These are phyloP conservation scores for Trichosporon ovoides DNA, from an alignment of 1,284 basidiomycete species.

Conservation along the genomic window DNA sequence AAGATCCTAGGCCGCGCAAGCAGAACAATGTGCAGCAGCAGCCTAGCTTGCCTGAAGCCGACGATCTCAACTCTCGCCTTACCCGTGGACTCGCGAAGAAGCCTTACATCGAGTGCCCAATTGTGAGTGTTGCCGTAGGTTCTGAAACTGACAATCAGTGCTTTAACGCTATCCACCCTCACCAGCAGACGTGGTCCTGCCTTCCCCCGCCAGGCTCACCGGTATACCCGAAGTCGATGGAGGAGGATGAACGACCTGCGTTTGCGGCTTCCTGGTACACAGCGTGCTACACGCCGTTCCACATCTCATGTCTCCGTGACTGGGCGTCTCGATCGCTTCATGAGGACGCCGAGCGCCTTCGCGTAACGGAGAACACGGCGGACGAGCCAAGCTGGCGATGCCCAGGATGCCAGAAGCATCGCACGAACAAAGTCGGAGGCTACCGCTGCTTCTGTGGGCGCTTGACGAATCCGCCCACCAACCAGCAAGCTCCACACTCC, in stretches of 20 bases:
- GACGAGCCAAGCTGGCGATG: constrained; percentile 67
- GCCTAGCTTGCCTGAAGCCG: constrained; percentile 28
- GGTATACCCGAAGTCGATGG: constrained; percentile 14
- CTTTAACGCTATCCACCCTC: constrained; percentile 44
- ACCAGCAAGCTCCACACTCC: constrained; percentile 71
- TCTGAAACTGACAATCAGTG: constrained; percentile 25
- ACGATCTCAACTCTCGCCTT: constrained; percentile 43
- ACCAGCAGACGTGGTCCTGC: constrained; percentile 48
- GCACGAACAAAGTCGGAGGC: constrained; percentile 59
- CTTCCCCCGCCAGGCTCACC: constrained; percentile 28
- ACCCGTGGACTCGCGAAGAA: constrained; percentile 37
- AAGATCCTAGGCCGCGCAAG: constrained; percentile 16
- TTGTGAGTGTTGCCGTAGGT: constrained; percentile 27
- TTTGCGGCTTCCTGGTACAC: constrained; percentile 57
- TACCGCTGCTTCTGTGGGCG: constrained; percentile 84
- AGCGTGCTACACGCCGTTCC: constrained; percentile 49
- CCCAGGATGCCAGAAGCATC: constrained; percentile 75
- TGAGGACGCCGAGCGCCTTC: constrained; percentile 49
- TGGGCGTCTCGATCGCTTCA: constrained; percentile 71
- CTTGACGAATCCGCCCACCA: constrained; percentile 62
- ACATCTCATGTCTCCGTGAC: constrained; percentile 58
- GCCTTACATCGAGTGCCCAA: constrained; percentile 48
- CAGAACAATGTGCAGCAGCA: constrained; percentile 8
- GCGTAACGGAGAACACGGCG: constrained; percentile 16
- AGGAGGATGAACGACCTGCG: constrained; percentile 50